phyloP scores from a whole-genome alignment of 495 filamentous ascomycete genomes.

The Xylaria nigripes region DNA sequence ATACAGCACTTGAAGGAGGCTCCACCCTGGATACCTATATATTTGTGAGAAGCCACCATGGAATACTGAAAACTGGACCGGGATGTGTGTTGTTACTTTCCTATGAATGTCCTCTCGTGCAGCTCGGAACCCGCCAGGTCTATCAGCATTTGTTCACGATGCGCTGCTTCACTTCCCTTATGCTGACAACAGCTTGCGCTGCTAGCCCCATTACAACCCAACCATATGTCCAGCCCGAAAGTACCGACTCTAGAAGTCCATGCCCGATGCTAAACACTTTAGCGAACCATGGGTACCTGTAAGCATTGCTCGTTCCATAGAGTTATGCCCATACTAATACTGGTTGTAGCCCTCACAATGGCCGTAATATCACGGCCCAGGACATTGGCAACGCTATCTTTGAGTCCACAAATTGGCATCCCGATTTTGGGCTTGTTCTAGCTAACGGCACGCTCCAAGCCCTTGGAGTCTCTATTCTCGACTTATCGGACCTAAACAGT shows the following conservation, averaged over 20 bases:
- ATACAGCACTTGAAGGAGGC: no score
- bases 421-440: constrained; percentile 1
- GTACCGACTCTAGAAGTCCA: constrained; percentile 6
- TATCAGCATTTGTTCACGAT: background rate
- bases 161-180: background rate
- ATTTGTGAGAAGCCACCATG: no score
- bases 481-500: constrained; percentile 1
- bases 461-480: background rate
- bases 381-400: constrained; percentile 4
- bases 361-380: constrained; percentile 1
- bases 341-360: background rate
- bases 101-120: background rate
- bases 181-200: background rate
- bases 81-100: background rate
- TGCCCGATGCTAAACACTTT: constrained; percentile 10
- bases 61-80: no score
- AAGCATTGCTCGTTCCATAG: background rate
- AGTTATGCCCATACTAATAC: background rate
- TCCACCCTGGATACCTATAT: no score
- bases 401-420: background rate
- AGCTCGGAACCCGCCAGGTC: background rate
- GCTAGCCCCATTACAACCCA: constrained; percentile 2
- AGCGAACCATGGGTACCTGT: constrained; percentile 10
- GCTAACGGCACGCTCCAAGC: background rate
- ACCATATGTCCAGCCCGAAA: constrained; percentile 6